Conservation (phyloP, 2,329 filamentous ascomycete species). For the Alternaria burnsii region DNA sequence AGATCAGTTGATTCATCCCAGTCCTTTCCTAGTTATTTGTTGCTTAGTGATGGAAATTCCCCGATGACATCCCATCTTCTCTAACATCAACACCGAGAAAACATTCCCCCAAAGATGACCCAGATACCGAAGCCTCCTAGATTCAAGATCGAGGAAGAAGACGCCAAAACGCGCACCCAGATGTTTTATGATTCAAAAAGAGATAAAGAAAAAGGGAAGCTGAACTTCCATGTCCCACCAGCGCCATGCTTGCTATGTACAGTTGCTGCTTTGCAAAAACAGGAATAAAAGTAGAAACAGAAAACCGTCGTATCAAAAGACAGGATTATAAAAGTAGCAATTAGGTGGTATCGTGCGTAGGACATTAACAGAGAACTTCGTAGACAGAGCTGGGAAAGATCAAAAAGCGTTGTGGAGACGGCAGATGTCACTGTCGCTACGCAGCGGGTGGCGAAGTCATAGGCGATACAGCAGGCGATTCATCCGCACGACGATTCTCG, state of each 20-base stretch:
- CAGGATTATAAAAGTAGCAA: slow-evolving; percentile 4
- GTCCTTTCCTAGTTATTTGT: background rate
- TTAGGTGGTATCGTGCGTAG: slow-evolving; percentile 2
- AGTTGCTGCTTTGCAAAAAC: background rate
- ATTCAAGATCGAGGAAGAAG: background rate
- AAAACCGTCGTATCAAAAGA: background rate
- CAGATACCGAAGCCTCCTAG: background rate
- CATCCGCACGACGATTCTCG: slow-evolving; percentile 5
- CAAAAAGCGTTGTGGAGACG: background rate
- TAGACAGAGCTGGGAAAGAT: background rate
- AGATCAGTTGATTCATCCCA: background rate
- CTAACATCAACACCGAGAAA: background rate
- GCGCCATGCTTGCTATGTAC: slow-evolving; percentile 10
- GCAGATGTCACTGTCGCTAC: background rate
- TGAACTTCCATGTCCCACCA: background rate
- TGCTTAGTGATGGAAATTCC: background rate
- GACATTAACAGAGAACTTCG: slow-evolving; percentile 2
- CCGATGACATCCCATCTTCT: background rate
- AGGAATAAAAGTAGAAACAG: background rate
- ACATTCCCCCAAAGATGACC: background rate
- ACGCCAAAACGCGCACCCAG: slow-evolving; percentile 2
- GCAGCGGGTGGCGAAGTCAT: slow-evolving; percentile 18
- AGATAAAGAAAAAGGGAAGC: background rate
- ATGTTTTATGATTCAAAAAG: background rate
- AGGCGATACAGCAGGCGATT: slow-evolving; percentile 24